phyloP scores from a whole-genome alignment of 2,329 filamentous ascomycete species.

The Fusarium sp. region DNA sequence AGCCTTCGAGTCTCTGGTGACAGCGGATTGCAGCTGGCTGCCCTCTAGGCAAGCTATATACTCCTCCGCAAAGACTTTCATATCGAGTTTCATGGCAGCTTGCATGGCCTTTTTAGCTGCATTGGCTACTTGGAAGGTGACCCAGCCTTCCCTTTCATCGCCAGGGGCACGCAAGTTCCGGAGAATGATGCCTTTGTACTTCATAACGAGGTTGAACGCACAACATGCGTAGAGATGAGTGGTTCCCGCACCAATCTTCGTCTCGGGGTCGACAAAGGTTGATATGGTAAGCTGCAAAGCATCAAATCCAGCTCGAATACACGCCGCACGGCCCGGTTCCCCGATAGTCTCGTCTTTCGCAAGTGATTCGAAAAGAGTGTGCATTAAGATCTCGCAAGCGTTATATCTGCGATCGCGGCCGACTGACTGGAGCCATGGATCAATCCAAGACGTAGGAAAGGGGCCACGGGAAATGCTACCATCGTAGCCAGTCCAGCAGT shows the following conservation, averaged over 20 bases:
- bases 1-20: constrained; percentile 71
- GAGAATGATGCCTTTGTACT: constrained; percentile 70
- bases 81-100: constrained; percentile 62
- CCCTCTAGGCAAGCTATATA: constrained; percentile 69
- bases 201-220: constrained; percentile 72
- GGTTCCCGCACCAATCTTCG: constrained; percentile 59
- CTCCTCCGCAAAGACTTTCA: constrained; percentile 56
- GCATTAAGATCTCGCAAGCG: constrained; percentile 81
- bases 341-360: constrained; percentile 65
- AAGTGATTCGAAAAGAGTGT: constrained; percentile 76
- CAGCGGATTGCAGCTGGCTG: constrained; percentile 71
- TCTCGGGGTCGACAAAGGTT: constrained; percentile 62
- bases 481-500: constrained; percentile 54
- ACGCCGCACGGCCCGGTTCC: constrained; percentile 67
- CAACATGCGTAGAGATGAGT: constrained; percentile 72
- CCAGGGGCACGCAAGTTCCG: constrained; percentile 46
- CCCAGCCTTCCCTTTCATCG: constrained; percentile 49
- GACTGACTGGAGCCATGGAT: constrained; percentile 80
- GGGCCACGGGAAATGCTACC: constrained; percentile 61
- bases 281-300: constrained; percentile 66
- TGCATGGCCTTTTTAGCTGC: constrained; percentile 61
- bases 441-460: constrained; percentile 81
- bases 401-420: constrained; percentile 79
- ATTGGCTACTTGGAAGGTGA: constrained; percentile 54
- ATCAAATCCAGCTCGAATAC: constrained; percentile 72